Conservation (phyloP, 2,329 filamentous ascomycete species). For the Penicillium sp. region DNA sequence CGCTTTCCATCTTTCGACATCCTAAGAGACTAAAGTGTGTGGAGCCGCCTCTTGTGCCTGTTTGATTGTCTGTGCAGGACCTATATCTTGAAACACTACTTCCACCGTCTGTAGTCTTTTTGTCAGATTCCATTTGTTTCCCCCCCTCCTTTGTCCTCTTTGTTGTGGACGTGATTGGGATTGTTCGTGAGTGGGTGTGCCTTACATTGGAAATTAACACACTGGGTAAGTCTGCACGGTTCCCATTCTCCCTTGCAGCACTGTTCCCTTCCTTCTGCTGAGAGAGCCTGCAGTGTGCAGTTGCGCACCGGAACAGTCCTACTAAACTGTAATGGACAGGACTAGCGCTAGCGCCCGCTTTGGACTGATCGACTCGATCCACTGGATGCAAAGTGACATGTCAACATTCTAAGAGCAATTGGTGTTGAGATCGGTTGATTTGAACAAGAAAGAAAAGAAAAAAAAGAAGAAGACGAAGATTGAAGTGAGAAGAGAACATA, state of each 20-base stretch:
- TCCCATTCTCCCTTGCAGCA: conserved; percentile 13
- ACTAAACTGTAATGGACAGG: too few species aligned
- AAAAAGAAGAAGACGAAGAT: conserved; percentile 5
- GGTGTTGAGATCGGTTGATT: conserved; percentile 7
- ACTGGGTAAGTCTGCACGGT: conserved; percentile 2
- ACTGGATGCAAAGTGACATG: conserved; percentile 14
- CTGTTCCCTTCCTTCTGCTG: conserved; percentile 2
- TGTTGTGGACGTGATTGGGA: too few species aligned
- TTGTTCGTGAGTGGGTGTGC: conserved; percentile 3
- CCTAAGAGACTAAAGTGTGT: background rate
- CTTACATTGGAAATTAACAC: conserved; percentile 12
- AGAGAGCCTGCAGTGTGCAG: too few species aligned
- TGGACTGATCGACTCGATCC: conserved; percentile 12
- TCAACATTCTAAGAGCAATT: conserved; percentile 16
- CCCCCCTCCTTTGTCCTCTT: too few species aligned
- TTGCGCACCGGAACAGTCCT: too few species aligned
- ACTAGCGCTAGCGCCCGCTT: conserved; percentile 4
- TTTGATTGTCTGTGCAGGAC: background rate
- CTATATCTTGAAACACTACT: background rate
- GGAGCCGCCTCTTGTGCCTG: background rate
- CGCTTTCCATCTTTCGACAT: background rate
- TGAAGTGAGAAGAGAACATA: background rate
- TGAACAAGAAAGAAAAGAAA: background rate
- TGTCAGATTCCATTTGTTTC: too few species aligned
- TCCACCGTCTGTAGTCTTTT: too few species aligned